phyloP scores from a whole-genome alignment of 805 yeast species.

The Candida germanica region DNA sequence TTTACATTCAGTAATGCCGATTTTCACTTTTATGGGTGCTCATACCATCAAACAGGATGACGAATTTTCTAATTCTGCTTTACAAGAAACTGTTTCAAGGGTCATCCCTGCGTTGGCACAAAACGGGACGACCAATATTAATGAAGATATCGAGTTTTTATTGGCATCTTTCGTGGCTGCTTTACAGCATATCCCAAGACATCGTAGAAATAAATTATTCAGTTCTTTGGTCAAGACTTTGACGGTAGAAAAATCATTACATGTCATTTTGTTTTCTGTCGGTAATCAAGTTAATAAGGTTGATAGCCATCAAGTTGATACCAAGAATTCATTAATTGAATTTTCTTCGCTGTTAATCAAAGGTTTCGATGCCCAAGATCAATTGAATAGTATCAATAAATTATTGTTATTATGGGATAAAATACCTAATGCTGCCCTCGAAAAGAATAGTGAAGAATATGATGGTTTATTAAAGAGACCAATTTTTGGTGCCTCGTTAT shows the following conservation, averaged over 20 bases:
- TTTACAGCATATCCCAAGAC: conserved; percentile 92
- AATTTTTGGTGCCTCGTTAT: conserved; percentile 59
- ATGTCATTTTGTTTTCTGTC: conserved; percentile 70
- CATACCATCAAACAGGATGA: conserved; percentile 96
- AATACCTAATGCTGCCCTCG: conserved; percentile 43
- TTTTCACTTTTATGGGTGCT: conserved; percentile 98
- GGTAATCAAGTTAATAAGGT: conserved; percentile 64
- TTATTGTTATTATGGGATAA: conserved; percentile 52
- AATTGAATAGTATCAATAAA: conserved; percentile 51
- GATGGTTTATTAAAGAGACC: conserved; percentile 48
- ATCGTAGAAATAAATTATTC: conserved; percentile 84
- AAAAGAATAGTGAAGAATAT: conserved; percentile 34
- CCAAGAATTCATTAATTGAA: conserved; percentile 61
- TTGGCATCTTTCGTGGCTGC: conserved; percentile 91
- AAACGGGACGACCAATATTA: conserved; percentile 31
- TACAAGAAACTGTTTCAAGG: conserved; percentile 83
- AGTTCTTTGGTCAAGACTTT: conserved; percentile 74
- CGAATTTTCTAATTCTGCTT: conserved; percentile 87
- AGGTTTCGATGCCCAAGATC: conserved; percentile 66
- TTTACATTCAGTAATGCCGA: conserved; percentile 97
- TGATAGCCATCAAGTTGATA: conserved; percentile 36
- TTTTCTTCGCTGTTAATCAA: conserved; percentile 70
- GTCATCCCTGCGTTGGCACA: conserved; percentile 82
- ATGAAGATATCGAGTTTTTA: conserved; percentile 60
- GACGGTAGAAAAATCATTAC: conserved; percentile 64